Conservation (phyloP, 768 basidiomycete genomes). For the Mycena polygramma region DNA sequence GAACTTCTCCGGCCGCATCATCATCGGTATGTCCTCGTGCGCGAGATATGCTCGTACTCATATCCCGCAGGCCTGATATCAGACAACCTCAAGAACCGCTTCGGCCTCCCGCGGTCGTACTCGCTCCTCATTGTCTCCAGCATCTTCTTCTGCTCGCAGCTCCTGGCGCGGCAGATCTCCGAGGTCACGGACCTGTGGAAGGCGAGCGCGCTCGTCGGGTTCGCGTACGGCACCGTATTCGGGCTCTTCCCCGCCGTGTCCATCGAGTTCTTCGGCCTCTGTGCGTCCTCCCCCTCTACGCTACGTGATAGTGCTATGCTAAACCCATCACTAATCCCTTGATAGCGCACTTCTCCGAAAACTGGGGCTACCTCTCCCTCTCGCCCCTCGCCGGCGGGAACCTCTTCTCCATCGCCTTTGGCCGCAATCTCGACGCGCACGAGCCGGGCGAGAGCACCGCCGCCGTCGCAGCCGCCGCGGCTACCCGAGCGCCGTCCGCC, state of each 20-base stretch:
- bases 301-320: too few relatives aligned
- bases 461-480: background rate
- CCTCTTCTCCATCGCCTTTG: constrained; percentile 76
- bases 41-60: background rate
- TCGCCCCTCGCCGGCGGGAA: constrained; percentile 74
- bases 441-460: constrained; percentile 40
- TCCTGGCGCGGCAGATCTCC: constrained; percentile 67
- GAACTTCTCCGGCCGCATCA: constrained; percentile 84
- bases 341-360: constrained; percentile 74
- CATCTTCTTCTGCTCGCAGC: constrained; percentile 81
- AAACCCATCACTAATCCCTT: background rate
- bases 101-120: constrained; percentile 74
- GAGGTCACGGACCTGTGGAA: constrained; percentile 77
- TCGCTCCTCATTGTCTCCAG: constrained; percentile 76
- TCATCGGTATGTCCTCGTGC: constrained; percentile 66
- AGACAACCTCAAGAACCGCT: constrained; percentile 71
- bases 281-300: constrained; percentile 51
- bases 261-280: constrained; percentile 81
- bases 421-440: constrained; percentile 76
- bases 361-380: constrained; percentile 74
- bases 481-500: background rate
- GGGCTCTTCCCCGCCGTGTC: constrained; percentile 70
- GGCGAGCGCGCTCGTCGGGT: constrained; percentile 56
- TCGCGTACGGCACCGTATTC: constrained; percentile 70
- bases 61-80: constrained; percentile 69